Conservation (phyloP, 2,329 filamentous ascomycete genomes). For the Diplodia sapinea region DNA sequence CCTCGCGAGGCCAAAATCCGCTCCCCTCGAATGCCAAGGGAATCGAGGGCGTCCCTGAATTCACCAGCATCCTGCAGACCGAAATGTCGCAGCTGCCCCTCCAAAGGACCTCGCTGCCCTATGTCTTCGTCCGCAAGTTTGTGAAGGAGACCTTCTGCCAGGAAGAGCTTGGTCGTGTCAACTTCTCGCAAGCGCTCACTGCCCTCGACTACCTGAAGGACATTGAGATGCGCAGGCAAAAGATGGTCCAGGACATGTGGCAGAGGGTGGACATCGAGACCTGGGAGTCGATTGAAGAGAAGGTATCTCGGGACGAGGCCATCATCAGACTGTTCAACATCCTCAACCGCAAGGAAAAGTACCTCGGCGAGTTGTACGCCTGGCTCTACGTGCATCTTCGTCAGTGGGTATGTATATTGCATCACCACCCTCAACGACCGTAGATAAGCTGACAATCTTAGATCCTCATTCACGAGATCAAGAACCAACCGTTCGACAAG, state of each 20-base stretch:
- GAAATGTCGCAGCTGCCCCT: constrained; percentile 65
- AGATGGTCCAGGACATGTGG: constrained; percentile 54
- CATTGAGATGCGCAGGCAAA: constrained; percentile 64
- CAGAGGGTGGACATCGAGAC: constrained; percentile 28
- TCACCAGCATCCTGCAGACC: constrained; percentile 58
- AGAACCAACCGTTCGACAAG: constrained; percentile 67
- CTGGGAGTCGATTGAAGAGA: constrained; percentile 45
- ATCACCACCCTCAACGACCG: not conserved
- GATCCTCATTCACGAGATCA: constrained; percentile 70
- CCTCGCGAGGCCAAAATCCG: constrained; percentile 53
- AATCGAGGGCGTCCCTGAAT: constrained; percentile 53
- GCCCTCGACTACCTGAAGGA: constrained; percentile 71
- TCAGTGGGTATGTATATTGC: constrained; percentile 62
- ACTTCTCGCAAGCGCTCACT: constrained; percentile 69
- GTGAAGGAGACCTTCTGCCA: constrained; percentile 48
- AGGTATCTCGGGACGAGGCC: constrained; percentile 59
- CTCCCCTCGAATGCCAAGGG: constrained; percentile 44
- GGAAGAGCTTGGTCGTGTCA: constrained; percentile 61
- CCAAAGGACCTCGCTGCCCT: constrained; percentile 67
- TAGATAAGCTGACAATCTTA: constrained; percentile 39
- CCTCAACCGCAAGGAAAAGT: constrained; percentile 25
- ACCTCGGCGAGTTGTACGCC: constrained; percentile 54
- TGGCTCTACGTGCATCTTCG: constrained; percentile 66
- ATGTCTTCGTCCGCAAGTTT: constrained; percentile 67
- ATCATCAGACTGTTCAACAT: constrained; percentile 39